Evolutionary conservation across 805 yeast species (phyloP), one percentile per base, ranked within the genome.

Genomic region (Brettanomyces sp.): DNA sequence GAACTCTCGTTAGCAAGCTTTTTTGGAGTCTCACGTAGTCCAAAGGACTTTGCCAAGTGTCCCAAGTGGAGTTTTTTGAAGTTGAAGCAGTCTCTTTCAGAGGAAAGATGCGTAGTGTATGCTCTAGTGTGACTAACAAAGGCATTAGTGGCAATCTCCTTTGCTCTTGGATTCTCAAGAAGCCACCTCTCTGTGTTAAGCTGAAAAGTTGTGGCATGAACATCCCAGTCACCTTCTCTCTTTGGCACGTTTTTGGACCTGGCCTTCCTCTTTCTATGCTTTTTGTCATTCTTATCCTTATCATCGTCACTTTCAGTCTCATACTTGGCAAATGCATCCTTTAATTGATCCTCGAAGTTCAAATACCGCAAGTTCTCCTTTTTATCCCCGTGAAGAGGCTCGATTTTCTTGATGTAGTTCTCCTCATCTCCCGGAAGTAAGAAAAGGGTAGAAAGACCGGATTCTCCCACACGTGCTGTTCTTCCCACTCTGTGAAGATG

Each of bases 401-500:
- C 72, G 41, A 85, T 72, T 45, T 75, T 76, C 22, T 79, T 85
- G 50, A 84, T 69, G 57, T 89, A 91, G 12, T 78, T 80, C 66
- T 91, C 98, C 64, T 91, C 98, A 49, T 70, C 75, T 1, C 96
- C 95, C 1, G 99, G 99, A 32, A 91, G 68, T 38, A 93, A 68
- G 58, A 91, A 88, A 47, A 93, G 64, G 2, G 79, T 62, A 1
- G 97, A 85, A 36, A 73, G 73, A 62, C 99, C 99, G 36, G 69
- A 64, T 40, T 80, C 75, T 51, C 99, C 99, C n/a, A 95, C 95
- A 68, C 99, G 81, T 7, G 99, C 99, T 11, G 98, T 89, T 69
- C 99, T 80, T 45, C 99, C 99, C 46, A 90, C 86, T 64, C 99
- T 76, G 64, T 93, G 99, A 48, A 93, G 69, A 72, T 93, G 99